These are phyloP conservation scores for Trichosporon sp. DNA, from an alignment of 1,284 basidiomycete species.

Conservation along the genomic window DNA sequence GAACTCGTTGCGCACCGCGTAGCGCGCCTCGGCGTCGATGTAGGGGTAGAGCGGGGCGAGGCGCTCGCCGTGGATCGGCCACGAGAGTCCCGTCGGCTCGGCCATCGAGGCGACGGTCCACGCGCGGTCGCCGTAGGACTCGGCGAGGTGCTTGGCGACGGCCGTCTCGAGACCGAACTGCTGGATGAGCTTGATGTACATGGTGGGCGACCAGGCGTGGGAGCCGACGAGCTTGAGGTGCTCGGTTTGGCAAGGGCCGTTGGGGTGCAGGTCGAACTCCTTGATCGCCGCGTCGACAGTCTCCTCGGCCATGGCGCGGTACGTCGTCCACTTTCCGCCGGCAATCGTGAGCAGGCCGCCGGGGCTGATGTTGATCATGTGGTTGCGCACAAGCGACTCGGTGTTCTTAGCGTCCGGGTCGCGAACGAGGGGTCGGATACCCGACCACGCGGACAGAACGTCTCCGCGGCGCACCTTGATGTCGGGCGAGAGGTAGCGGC, in stretches of 20 bases:
- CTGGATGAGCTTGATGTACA: constrained; percentile 97
- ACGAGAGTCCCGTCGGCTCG: constrained; percentile 66
- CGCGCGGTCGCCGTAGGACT: constrained; percentile 87
- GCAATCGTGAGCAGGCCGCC: constrained; percentile 90
- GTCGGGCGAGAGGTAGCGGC: constrained; percentile 85
- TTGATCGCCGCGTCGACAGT: constrained; percentile 87
- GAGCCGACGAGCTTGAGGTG: constrained; percentile 84
- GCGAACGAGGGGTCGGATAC: constrained; percentile 83
- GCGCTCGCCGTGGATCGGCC: constrained; percentile 84
- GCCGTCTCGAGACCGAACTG: constrained; percentile 86
- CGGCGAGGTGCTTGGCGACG: constrained; percentile 89
- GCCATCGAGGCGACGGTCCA: constrained; percentile 89
- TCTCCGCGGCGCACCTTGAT: constrained; percentile 94
- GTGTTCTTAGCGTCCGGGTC: constrained; percentile 81
- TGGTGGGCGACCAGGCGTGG: constrained; percentile 91
- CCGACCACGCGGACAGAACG: constrained; percentile 94
- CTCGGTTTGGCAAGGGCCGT: constrained; percentile 75
- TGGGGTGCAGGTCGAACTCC: constrained; percentile 67
- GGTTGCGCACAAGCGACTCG: constrained; percentile 87
- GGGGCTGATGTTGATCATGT: constrained; percentile 83
- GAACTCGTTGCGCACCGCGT: constrained; percentile 88
- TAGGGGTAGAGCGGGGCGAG: constrained; percentile 78
- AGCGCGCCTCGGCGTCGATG: constrained; percentile 91
- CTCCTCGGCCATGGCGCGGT: constrained; percentile 94
- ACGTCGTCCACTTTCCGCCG: constrained; percentile 99